These are phyloP conservation scores for Hypoxylon sp. DNA, from an alignment of 2,329 filamentous ascomycete genomes.

Conservation along the genomic window DNA sequence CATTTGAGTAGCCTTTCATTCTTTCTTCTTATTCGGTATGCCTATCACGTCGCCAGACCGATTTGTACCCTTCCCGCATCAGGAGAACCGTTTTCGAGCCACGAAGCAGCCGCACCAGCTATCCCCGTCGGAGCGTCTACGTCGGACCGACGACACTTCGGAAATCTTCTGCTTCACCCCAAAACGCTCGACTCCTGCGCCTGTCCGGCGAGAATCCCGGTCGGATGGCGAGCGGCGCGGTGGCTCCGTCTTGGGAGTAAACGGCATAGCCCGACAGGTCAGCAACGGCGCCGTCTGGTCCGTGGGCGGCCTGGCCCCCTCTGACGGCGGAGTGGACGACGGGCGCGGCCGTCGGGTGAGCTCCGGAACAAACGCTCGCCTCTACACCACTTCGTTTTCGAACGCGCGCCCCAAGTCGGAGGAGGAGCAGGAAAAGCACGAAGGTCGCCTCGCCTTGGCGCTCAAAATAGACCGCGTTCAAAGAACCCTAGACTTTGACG, in stretches of 20 bases:
- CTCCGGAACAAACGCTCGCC: constrained; percentile 75
- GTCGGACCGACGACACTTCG: constrained; percentile 51
- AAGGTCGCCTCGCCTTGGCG: constrained; percentile 78
- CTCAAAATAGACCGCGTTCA: constrained; percentile 77
- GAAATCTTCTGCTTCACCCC: constrained; percentile 55
- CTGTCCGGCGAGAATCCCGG: constrained; percentile 38
- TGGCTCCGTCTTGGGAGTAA: constrained; percentile 42
- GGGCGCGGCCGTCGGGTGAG: constrained; percentile 70
- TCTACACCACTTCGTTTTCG: constrained; percentile 63
- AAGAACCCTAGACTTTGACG: constrained; percentile 68
- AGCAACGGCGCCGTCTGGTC: constrained; percentile 79
- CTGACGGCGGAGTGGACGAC: constrained; percentile 63
- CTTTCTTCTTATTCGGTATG: constrained; percentile 39
- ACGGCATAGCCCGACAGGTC: constrained; percentile 55
- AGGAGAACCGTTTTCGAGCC: constrained; percentile 55
- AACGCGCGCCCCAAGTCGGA: constrained; percentile 53
- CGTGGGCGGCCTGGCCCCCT: constrained; percentile 73
- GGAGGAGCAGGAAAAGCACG: constrained; percentile 73
- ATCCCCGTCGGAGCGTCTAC: constrained; percentile 53
- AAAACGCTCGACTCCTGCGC: constrained; percentile 41
- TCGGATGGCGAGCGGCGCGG: constrained; percentile 43
- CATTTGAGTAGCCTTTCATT: constrained; percentile 41
- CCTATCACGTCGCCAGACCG: constrained; percentile 52
- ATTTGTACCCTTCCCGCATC: constrained; percentile 56
- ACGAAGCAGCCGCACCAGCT: constrained; percentile 54